Evolutionary conservation across 352 stramenopile species (phyloP), one percentile per base, ranked within the genome.

Genomic region (Pythium brassicae): DNA sequence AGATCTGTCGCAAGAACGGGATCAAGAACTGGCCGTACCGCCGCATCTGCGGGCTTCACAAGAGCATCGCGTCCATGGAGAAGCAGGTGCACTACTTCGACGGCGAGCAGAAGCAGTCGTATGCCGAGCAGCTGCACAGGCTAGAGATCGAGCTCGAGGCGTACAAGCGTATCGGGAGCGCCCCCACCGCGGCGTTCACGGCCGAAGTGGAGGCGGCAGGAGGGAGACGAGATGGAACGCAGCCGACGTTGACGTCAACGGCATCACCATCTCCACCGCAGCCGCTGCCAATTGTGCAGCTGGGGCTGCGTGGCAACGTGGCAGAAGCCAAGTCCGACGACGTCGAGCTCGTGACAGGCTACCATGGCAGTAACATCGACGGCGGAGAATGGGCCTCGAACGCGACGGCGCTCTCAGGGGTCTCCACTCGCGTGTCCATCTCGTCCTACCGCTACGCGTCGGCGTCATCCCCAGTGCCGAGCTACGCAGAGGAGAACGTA

Each of bases 1-100:
- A 92, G 50, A 90, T 92, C 56, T 94, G 85, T 61, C 70, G 85
- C 25, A 79, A 84, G 50, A 74, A 91, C 45, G 79, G 83, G 25
- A 87, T 94, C 51, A 71, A 78, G 1, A 78, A 81, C 14, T 94
- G 85, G 85, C 85, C 85, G n/a, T 79, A 93, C 61, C 83, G 85
- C 20, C 83, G 92, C 63, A 93, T 94, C 75, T 88, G 78, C 6
- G 83, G 80, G n/a, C 68, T 94, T 23, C 80, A 82, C 57, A 94
- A 94, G 59, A 92, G 80, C 66, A 92, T 94, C 51, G 64, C 78
- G 19, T 92, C 82, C 22, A 92, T 94, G 80, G 82, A 94, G 51
- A 77, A 92, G 32, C 79, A 79, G 23, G 87, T 90, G 56, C 68
- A 66, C 22, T 86, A 89, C 63, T 91, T 91, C 53, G 81, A 91